These are phyloP conservation scores for Bisporella sp. DNA, from an alignment of 2,329 filamentous ascomycete genomes.

Conservation along the genomic window DNA sequence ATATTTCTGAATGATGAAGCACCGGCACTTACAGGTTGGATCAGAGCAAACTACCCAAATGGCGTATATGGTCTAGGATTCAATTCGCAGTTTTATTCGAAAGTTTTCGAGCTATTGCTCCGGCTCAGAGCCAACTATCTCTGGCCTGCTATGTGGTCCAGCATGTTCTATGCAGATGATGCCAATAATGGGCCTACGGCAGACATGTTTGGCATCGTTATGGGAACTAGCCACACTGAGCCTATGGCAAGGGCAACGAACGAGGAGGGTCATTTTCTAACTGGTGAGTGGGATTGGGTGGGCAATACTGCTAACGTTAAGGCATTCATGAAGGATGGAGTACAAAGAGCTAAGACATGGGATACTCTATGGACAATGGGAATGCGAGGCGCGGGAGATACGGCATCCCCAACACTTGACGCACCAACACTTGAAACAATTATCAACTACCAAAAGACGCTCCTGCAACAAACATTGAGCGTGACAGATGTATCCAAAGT, in stretches of 20 bases:
- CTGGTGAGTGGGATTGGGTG: too few relatives aligned
- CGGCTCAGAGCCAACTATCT: slow-evolving; percentile 67
- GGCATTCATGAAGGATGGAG: too few relatives aligned
- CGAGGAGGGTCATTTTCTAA: slow-evolving; percentile 34
- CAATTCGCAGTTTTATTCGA: slow-evolving; percentile 57
- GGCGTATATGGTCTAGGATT: slow-evolving; percentile 36
- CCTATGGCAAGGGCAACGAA: slow-evolving; percentile 59
- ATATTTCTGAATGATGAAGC: slow-evolving; percentile 56
- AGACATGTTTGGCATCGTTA: slow-evolving; percentile 67
- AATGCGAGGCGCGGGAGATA: too few relatives aligned
- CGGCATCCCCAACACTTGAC: too few relatives aligned
- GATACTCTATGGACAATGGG: too few relatives aligned
- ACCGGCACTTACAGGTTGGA: slow-evolving; percentile 58
- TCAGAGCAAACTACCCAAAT: slow-evolving; percentile 39
- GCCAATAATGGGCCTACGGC: slow-evolving; percentile 59
- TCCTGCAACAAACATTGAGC: too few relatives aligned
- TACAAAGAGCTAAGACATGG: too few relatives aligned
- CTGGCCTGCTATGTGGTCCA: slow-evolving; percentile 67
- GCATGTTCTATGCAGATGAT: slow-evolving; percentile 68
- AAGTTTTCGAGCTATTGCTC: slow-evolving; percentile 65
- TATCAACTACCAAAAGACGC: too few relatives aligned
- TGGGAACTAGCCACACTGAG: slow-evolving; percentile 66
- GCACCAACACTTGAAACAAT: too few relatives aligned
- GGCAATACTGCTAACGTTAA: too few relatives aligned
- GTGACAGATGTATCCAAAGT: too few relatives aligned